phyloP scores from a whole-genome alignment of 352 stramenopile species.

The Globisporangium splendens region DNA sequence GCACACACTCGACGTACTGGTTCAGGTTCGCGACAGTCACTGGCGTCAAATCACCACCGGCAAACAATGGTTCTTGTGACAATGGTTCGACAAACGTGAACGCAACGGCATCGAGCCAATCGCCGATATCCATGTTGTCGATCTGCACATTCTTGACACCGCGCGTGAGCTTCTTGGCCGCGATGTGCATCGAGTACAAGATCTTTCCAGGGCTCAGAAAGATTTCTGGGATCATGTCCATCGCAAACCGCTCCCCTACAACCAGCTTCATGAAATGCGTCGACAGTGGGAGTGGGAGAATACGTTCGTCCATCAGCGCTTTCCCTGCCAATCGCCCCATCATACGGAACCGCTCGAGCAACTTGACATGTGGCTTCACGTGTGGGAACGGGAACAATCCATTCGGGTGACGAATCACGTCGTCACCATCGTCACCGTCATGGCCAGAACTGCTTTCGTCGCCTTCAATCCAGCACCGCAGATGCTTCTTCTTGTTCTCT shows the following conservation, averaged over 20 bases:
- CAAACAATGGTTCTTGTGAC: constrained; percentile 57
- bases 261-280: constrained; percentile 76
- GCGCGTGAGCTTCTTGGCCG: constrained; percentile 25
- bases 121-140: constrained; percentile 37
- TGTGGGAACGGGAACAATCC: constrained; percentile 75
- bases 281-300: constrained; percentile 73
- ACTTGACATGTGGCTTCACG: constrained; percentile 16
- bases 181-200: constrained; percentile 49
- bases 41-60: constrained; percentile 30
- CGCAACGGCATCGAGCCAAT: constrained; percentile 64
- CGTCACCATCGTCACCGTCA: constrained; percentile 19
- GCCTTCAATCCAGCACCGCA: constrained; percentile 59
- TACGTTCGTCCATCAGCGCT: constrained; percentile 75
- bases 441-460: constrained; percentile 21
- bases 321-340: constrained; percentile 80
- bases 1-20: constrained; percentile 53
- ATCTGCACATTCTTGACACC: constrained; percentile 41
- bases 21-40: constrained; percentile 58
- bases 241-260: constrained; percentile 51
- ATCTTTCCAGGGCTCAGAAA: constrained; percentile 68
- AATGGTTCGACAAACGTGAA: constrained; percentile 81
- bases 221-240: constrained; percentile 48
- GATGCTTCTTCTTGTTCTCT: constrained; percentile 35
- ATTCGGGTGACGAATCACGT: constrained; percentile 73
- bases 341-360: constrained; percentile 76